Evolutionary conservation across 331 rosid genomes (phyloP).

Genomic region (Cucumis variabilis): DNA sequence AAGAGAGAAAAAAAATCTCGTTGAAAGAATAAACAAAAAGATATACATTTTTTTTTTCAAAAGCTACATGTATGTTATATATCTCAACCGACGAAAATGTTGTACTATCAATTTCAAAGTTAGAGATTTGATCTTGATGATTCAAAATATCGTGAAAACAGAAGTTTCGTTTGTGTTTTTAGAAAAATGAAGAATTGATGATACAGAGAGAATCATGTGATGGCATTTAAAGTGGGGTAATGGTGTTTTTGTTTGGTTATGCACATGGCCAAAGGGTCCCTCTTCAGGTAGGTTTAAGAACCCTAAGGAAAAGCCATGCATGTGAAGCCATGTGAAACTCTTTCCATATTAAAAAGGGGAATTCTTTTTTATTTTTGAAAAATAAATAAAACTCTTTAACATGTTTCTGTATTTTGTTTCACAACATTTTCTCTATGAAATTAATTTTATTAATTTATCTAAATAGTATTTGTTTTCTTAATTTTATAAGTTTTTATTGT

Average conservation of each 20-base stretch:
- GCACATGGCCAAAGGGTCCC: conserved; percentile 68
- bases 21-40: conserved; percentile 13
- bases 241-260: conserved; percentile 57
- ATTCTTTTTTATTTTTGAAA: too few relatives aligned
- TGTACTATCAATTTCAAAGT: too few relatives aligned
- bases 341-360: conserved; percentile 3
- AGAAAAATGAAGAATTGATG: background rate
- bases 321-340: conserved; percentile 85
- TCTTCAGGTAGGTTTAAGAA: conserved; percentile 60
- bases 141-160: too few relatives aligned
- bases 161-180: too few relatives aligned
- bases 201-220: conserved; percentile 58
- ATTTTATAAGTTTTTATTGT: too few relatives aligned
- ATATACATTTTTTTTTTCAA: background rate
- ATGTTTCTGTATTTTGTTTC: background rate
- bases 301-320: conserved; percentile 50
- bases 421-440: background rate
- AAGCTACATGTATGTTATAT: too few relatives aligned
- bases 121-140: too few relatives aligned
- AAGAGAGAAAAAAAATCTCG: background rate
- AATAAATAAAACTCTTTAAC: background rate
- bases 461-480: too few relatives aligned
- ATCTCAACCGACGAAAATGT: too few relatives aligned
- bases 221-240: conserved; percentile 77
- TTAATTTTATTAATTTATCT: too few relatives aligned